Conservation (phyloP, 768 basidiomycete genomes). For the Trametes coccinea region DNA sequence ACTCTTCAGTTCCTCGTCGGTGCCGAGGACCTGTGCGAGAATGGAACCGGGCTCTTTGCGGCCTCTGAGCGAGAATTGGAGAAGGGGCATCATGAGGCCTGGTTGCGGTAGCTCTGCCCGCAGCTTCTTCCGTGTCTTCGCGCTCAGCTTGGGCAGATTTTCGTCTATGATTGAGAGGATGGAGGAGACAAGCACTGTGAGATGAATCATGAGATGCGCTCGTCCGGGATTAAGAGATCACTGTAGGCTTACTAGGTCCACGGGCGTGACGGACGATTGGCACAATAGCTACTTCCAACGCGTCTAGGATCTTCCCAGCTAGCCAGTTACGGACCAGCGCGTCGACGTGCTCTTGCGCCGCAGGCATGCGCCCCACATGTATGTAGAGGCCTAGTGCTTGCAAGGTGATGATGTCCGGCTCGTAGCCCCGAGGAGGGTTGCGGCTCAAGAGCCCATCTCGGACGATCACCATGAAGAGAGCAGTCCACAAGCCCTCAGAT, state of each 20-base stretch:
- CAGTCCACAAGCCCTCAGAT: conserved; percentile 1
- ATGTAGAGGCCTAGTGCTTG: not conserved
- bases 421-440: not conserved
- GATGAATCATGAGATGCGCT: too few relatives aligned
- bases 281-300: not conserved
- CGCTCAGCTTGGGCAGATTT: conserved; percentile 1
- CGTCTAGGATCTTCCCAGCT: not conserved
- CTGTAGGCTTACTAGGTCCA: not conserved
- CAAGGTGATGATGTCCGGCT: not conserved
- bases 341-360: not conserved
- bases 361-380: not conserved
- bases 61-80: not conserved
- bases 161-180: not conserved
- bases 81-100: not conserved
- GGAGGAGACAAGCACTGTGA: not conserved
- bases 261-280: not conserved
- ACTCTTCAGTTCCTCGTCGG: not conserved
- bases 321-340: conserved; percentile 1
- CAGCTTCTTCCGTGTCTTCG: conserved; percentile 3
- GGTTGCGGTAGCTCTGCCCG: not conserved
- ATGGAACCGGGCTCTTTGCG: not conserved
- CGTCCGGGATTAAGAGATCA: too few relatives aligned
- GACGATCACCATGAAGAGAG: not conserved
- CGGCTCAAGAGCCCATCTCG: not conserved
- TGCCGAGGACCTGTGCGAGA: not conserved